Base-by-base conservation (phyloP, 495 filamentous ascomycete species). In the Aspergillus homomorphus region DNA sequence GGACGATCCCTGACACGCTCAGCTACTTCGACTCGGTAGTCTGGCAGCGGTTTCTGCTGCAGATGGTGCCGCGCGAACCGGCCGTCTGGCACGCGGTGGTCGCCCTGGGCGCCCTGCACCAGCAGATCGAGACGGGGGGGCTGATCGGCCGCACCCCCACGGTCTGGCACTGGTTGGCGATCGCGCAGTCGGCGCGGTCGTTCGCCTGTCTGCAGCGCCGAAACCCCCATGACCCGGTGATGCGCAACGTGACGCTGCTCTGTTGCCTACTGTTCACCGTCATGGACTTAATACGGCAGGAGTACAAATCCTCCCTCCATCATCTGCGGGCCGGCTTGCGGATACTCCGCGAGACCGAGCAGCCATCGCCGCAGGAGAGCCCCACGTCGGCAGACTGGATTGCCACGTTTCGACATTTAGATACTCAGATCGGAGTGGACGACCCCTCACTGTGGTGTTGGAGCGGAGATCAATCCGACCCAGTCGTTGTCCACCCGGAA, bases 241-340 rank as follows among this genome's bases (percentile, higher is more conserved):
- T 49, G 2, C 18, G 28, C 24, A 24, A 50, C 8, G 54, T 50
- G 8, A 51, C 28, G 3, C 23, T 51, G 33, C 46, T 58, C 7
- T 58, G 56, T 38, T 58, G 56, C 14, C 30, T 58, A 12, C 30
- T 58, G 19, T 58, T 58, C 24, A 19, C 51, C 0, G 20, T 58
- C 28, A 7, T 18, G 2, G 56, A 41, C 30, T 22, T 43, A 19
- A 10, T 58, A 1, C 26, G 38, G 9, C 28, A 33, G 1, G 18
- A 45, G 12, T 58, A 58, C 45, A 38, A 44, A 10, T 12, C 19
- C 16, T 30, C 56, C 3, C 28, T 58, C 1, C n/a, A 15, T 2
- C 56, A 58, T 45, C 48, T 58, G 12, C 56, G 33, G 2, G 26
- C 28, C 7, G 56, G 56, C 15, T 20, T 51, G 12, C 22, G 46